phyloP scores from a whole-genome alignment of 495 filamentous ascomycete genomes.

The Tuber calosporum region DNA sequence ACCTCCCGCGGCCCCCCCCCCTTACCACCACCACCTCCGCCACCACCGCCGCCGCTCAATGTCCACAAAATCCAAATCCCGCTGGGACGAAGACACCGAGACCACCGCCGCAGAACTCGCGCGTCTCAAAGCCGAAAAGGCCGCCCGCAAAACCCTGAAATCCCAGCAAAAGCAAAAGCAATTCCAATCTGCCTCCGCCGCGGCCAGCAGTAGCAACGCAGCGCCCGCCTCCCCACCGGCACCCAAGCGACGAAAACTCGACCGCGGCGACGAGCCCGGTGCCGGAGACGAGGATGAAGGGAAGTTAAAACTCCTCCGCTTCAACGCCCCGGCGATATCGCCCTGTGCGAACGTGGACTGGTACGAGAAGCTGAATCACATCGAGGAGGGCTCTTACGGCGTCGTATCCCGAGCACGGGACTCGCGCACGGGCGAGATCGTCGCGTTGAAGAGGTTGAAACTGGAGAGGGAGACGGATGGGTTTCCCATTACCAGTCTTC shows the following conservation, averaged over 20 bases:
- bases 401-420: slow-evolving; percentile 85
- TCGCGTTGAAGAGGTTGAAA: slow-evolving; percentile 92
- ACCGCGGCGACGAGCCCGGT: slow-evolving; percentile 42
- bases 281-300: slow-evolving; percentile 31
- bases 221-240: slow-evolving; percentile 16
- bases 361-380: slow-evolving; percentile 91
- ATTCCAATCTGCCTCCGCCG: slow-evolving; percentile 45
- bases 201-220: slow-evolving; percentile 32
- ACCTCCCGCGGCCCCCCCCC: background rate
- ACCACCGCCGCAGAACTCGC: slow-evolving; percentile 67
- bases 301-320: slow-evolving; percentile 57
- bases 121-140: slow-evolving; percentile 74
- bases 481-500: slow-evolving; percentile 82
- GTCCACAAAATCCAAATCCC: slow-evolving; percentile 62
- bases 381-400: slow-evolving; percentile 94
- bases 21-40: too few species aligned
- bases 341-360: slow-evolving; percentile 68
- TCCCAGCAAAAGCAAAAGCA: slow-evolving; percentile 74
- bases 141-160: slow-evolving; percentile 78
- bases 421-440: slow-evolving; percentile 70
- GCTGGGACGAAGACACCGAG: slow-evolving; percentile 72
- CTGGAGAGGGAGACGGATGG: slow-evolving; percentile 75
- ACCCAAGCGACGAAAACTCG: slow-evolving; percentile 42
- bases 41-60: slow-evolving; percentile 45
- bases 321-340: slow-evolving; percentile 61